Evolutionary conservation across 2,329 filamentous ascomycete species (phyloP), one percentile per base, ranked within the genome.

Genomic region (Penicillium olsonii): DNA sequence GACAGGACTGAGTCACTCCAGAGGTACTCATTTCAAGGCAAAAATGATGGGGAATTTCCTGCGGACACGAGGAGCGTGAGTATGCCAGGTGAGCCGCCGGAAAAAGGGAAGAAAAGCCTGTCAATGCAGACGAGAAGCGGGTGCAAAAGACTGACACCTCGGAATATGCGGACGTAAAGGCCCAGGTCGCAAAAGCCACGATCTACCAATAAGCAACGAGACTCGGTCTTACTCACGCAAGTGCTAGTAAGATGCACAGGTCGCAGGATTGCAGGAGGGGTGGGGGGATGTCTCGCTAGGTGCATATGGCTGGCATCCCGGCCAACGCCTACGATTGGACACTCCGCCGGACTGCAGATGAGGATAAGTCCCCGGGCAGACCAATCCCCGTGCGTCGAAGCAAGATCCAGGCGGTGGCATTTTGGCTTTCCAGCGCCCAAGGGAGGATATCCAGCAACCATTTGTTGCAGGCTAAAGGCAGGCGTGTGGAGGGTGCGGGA

Each of bases 401-500:
- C 27, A 45, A 45, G 38, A 52, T 54, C 48, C 22, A 54, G 52
- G 49, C 52, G 47, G 54, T 55, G 45, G 61, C 51, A 46, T 53
- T 62, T 57, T 54, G 42, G 61, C 59, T 57, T 59, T 63, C 58
- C 57, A 63, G 48, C 53, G 51, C 56, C 54, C 45, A 58, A 55
- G 43, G 45, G 50, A 35, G 34, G 48, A 48, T 50, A 55, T 27
- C 44, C 47, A 35, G 48, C 49, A 64, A 61, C 62, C 52, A 71
- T 71, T 70, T 68, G 68, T 66, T 58, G 55, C 63, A 51, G 54
- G 50, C 54, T 49, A 60, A 50, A 48, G 53, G 54, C 52, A 63
- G 63, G 65, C 65, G 62, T 48, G 56, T 57, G 48, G 54, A 61
- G 50, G 60, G 55, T 58, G 62, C 67, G 67, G 64, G 64, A 62